Base-by-base conservation (phyloP, 805 yeast genomes). In the Kodamaea leandrae region DNA sequence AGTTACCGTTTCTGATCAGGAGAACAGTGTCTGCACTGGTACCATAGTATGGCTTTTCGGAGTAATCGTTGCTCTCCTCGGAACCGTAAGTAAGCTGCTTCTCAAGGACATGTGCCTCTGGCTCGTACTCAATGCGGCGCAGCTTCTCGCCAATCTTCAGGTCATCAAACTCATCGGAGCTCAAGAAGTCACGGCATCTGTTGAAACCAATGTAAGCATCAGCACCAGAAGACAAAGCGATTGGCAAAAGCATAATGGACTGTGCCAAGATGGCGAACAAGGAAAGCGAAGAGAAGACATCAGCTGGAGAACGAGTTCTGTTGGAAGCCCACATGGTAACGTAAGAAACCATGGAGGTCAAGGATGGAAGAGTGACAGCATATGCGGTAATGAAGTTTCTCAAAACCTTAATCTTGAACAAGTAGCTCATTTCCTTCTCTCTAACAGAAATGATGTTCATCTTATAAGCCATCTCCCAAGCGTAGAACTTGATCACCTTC, bases 311-410 rank as follows among this genome's bases (percentile, higher is more conserved):
- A 42, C 52, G 60, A 53, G 56, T 54, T 17, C 53, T 59, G 41
- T 72, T 68, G 4, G 78, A 68, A 25, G 75, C 63, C 71, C 71
- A 69, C 64, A 71, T 55, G 7, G 70, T 63, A 5, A 68, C 63
- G 43, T 68, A 70, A n/a, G 74, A 60, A 29, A 67, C 54, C 74
- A 71, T 68, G 6, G 76, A 70, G 19, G 70, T 60, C 37, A 71
- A 52, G 4, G 66, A 58, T 10, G 76, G 73, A 42, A 71, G 59
- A 1, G 72, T 62, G 18, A 69, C 69, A 26, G 74, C 74, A 46
- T 65, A 61, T 15, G 74, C 73, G 23, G 70, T 68, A 40, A 68
- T 61, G 48, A 66, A 58, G 46, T 67, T 67, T 46, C 75, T 54
- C 49, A 70, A 51, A 1, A 68, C 63, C 48, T 69, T 64, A 45